Evolutionary conservation across 768 basidiomycete species (phyloP), one percentile per base, ranked within the genome.

Genomic region (Russula ochroleuca): DNA sequence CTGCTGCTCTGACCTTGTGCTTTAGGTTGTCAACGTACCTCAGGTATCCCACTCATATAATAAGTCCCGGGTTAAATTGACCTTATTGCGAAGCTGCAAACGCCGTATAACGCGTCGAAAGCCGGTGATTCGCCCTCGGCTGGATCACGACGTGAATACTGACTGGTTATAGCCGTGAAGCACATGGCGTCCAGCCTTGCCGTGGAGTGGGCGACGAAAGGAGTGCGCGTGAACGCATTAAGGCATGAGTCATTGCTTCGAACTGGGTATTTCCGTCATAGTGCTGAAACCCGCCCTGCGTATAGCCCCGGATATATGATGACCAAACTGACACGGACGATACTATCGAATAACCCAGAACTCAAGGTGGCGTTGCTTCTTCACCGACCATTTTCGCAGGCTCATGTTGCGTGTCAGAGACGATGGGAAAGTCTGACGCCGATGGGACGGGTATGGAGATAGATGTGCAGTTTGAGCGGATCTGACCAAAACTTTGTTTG

Each of bases 31-130:
- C 73, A 95, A 95, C 73, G 82, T 91, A 59, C 94, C 95, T 48
- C 94, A 93, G 80, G 87, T 87, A 64, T 48, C 7, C 0, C 10
- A 7, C 2, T 41, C 52, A 17, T 23, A 21, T 19, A 19, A n/a
- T 35, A 25, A 5, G 10, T 3, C 50, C 6, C 37, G 21, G 21
- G 7, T 49, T 33, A 25, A 47, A 38, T 23, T 56, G 40, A 54
- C 37, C 33, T 33, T 47, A 17, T 38, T 21, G 31, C 59, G 28
- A 73, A 92, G 83, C 84, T 83, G 47, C 96, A 98, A 80, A 90
- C 92, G 5, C 94, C 95, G 0, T 98, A 98, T 75, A 98, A 98
- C 75, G 90, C 92, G 10, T 95, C 94, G 21, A 98, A 95, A 78
- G 92, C 92, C 40, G 92, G 88, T 86, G 69, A 70, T 80, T 70